These are phyloP conservation scores for Pseudogymnoascus sp. DNA, from an alignment of 2,329 filamentous ascomycete species.

Conservation along the genomic window DNA sequence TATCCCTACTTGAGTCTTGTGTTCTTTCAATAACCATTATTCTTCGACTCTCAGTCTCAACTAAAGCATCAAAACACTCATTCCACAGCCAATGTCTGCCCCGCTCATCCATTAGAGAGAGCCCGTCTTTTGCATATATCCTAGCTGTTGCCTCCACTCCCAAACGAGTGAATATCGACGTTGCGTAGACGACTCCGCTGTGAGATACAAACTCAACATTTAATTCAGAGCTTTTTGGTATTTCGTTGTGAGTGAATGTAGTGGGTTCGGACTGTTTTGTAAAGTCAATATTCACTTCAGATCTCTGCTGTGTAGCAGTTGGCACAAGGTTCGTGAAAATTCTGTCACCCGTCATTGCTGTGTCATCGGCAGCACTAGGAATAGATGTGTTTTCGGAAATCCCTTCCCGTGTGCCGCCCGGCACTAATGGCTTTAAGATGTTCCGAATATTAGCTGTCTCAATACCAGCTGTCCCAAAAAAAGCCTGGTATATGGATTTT, in stretches of 20 bases:
- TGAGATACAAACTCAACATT: background rate
- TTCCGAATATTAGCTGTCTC: background rate
- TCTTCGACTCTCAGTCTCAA: background rate
- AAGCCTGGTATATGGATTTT: constrained; percentile 14
- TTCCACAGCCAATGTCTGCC: background rate
- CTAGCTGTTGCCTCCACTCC: background rate
- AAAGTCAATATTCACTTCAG: background rate
- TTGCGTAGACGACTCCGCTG: background rate
- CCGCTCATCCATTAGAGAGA: background rate
- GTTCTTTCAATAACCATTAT: background rate
- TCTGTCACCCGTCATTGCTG: background rate
- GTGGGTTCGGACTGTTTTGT: background rate
- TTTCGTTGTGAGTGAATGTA: background rate
- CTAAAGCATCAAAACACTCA: background rate
- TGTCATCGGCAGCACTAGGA: background rate
- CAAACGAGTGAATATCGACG: background rate
- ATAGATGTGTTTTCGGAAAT: background rate
- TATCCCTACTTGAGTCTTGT: background rate
- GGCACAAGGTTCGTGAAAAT: background rate
- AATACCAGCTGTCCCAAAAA: constrained; percentile 15
- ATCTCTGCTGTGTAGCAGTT: background rate
- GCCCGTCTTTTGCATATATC: background rate
- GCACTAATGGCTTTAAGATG: background rate
- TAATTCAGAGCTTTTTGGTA: background rate
- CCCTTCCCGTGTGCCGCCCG: background rate